Evolutionary conservation across 371 early-diverging fungal genomes (phyloP), one percentile per base, ranked within the genome.

Genomic region (Mucor ambiguus): DNA sequence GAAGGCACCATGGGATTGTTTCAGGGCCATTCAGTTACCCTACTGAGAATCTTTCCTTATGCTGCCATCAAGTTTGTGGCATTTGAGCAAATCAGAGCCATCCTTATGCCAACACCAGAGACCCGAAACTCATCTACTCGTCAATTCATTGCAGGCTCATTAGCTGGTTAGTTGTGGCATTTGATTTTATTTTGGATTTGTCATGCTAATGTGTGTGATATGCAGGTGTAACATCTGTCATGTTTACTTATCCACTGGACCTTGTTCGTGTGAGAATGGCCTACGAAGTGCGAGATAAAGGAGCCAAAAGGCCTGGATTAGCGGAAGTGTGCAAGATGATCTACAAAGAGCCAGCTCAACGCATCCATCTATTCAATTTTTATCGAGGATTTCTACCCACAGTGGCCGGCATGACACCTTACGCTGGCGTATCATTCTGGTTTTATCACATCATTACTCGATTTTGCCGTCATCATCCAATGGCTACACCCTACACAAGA

Each of bases 41-140:
- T 97, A 8, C 74, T 94, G 3, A 76, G 97, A 37, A 94, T 97
- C 44, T 96, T 95, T 72, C 97, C 97, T 6, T 97, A 95, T 70
- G 95, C 96, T 0, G 94, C 95, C 5, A 91, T 96, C 74, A 95
- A 95, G 76, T 97, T 94, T 71, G 92, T 96, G 87, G 86, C 91
- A 5, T 93, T 90, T 62, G 96, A 95, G 74, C 93, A 95, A 72
- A 85, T 82, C 70, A 87, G 89, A 70, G 74, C 71, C 30, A 41
- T 64, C 8, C 60, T 92, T 24, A 89, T 90, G 86, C 90, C 91
- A 5, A 80, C 74, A 5, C 71, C 78, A 59, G 70, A 78, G 60
- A 70, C 82, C 4, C 38, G 60, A 30, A 83, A 86, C 55, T 87
- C 88, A 8, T 67, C 84, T n/a, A 68, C 73, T 38, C 74, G 79